phyloP scores from a whole-genome alignment of 345 rosid species.

The Rhodomyrtus tomentosa region DNA sequence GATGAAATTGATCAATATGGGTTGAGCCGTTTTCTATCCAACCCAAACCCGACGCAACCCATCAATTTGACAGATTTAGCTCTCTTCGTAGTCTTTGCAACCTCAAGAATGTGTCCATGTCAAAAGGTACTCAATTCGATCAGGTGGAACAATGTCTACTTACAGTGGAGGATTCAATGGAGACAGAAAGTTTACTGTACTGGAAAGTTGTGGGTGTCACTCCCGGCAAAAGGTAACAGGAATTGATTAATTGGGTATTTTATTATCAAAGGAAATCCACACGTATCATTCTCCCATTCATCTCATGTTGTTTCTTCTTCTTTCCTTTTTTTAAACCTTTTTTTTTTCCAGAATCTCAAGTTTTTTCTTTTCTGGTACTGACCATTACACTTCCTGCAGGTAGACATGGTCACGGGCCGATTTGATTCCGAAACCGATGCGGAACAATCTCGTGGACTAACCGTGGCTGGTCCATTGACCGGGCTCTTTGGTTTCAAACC shows the following conservation, averaged over 20 bases:
- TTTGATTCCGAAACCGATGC: no score
- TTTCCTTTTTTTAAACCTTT: no score
- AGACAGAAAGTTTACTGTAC: slow-evolving; percentile 42
- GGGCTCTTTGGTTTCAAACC: no score
- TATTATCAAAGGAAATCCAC: background rate
- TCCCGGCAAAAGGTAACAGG: slow-evolving; percentile 9
- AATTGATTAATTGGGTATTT: no score
- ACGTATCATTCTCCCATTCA: background rate
- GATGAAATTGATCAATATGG: no score
- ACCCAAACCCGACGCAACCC: no score
- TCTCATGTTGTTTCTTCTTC: background rate
- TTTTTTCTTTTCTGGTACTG: background rate
- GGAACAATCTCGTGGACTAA: no score
- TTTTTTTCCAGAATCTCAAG: background rate
- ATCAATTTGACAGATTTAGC: no score
- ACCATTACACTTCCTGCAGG: background rate
- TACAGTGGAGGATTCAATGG: slow-evolving; percentile 13
- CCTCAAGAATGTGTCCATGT: background rate
- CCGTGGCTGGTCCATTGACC: no score
- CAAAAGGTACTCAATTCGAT: background rate
- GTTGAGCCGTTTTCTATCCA: no score
- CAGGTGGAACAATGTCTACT: slow-evolving; percentile 28
- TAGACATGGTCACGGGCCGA: no score
- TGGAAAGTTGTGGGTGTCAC: slow-evolving; percentile 25
- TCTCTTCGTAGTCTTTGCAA: background rate